These are phyloP conservation scores for Acer campestre DNA, from an alignment of 345 rosid species.

Conservation along the genomic window DNA sequence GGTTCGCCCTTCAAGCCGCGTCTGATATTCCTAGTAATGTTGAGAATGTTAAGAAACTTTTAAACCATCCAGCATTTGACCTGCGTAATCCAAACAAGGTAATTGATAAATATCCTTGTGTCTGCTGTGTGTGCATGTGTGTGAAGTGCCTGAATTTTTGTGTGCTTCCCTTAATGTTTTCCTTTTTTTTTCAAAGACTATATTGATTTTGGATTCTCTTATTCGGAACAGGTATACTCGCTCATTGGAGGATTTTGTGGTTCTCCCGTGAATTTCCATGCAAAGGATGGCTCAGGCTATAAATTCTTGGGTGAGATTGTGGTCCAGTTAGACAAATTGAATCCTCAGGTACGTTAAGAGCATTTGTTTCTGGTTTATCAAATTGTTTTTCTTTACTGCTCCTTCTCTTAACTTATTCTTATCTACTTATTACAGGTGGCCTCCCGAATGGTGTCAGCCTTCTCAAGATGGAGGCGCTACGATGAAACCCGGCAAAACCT, in stretches of 20 bases:
- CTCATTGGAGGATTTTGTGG: slow-evolving; percentile 85
- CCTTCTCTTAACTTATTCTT: slow-evolving; percentile 3
- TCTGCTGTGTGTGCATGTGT: background rate
- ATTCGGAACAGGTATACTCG: slow-evolving; percentile 63
- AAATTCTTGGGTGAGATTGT: slow-evolving; percentile 92
- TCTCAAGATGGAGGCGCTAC: slow-evolving; percentile 96
- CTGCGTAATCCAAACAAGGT: slow-evolving; percentile 93
- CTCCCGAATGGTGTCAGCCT: slow-evolving; percentile 91
- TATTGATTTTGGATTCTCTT: background rate
- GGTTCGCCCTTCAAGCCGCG: slow-evolving; percentile 94
- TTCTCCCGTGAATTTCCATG: slow-evolving; percentile 92
- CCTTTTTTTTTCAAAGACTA: background rate
- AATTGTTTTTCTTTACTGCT: background rate
- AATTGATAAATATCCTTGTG: slow-evolving; percentile 3
- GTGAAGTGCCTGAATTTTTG: background rate
- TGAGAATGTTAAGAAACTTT: slow-evolving; percentile 72
- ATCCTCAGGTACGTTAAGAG: slow-evolving; percentile 72
- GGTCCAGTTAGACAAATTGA: slow-evolving; percentile 83
- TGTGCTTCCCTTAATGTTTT: background rate
- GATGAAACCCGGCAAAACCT: slow-evolving; percentile 82
- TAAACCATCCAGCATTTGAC: slow-evolving; percentile 87
- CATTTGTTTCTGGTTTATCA: background rate
- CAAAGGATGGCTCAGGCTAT: slow-evolving; percentile 96
- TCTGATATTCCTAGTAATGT: slow-evolving; percentile 86
- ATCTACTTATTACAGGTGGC: slow-evolving; percentile 60